These are phyloP conservation scores for Betula pendula DNA, from an alignment of 306 rosid genomes.

Conservation along the genomic window DNA sequence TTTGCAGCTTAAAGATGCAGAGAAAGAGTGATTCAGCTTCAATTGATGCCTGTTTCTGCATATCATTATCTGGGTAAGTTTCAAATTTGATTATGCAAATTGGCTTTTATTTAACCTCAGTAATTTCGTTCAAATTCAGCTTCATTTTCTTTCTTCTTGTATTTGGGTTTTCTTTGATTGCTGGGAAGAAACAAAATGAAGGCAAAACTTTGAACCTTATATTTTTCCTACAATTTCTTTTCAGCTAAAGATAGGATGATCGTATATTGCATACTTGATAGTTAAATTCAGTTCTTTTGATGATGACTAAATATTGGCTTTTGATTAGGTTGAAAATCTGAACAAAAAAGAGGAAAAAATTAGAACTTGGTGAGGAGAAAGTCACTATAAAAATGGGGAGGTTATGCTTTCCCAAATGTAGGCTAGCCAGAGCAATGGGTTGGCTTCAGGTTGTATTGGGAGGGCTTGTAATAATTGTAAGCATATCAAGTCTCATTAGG, in stretches of 20 bases:
- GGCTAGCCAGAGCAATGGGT: conserved; percentile 48
- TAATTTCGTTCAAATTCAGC: background rate
- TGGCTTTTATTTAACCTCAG: background rate
- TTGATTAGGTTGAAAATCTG: conserved; percentile 24
- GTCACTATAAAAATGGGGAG: conserved; percentile 41
- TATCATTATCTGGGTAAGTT: conserved; percentile 32
- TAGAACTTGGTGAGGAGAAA: conserved; percentile 2
- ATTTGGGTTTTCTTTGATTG: conserved; percentile 21
- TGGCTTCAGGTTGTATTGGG: conserved; percentile 70
- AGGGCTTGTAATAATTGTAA: conserved; percentile 63
- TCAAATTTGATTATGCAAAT: conserved; percentile 3
- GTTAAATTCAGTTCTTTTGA: background rate
- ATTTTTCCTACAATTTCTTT: no score
- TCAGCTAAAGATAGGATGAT: background rate
- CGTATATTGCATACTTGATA: background rate
- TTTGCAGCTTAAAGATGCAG: background rate
- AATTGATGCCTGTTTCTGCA: conserved; percentile 27
- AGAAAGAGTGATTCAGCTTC: conserved; percentile 26
- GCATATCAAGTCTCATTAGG: conserved; percentile 57
- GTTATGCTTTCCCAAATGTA: conserved; percentile 58
- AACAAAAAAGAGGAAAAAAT: conserved; percentile 5
- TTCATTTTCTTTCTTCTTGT: background rate
- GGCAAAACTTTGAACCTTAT: no score
- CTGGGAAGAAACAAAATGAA: no score
- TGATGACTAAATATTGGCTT: background rate